phyloP scores from a whole-genome alignment of 1,284 basidiomycete genomes.

The Trametes sp. region DNA sequence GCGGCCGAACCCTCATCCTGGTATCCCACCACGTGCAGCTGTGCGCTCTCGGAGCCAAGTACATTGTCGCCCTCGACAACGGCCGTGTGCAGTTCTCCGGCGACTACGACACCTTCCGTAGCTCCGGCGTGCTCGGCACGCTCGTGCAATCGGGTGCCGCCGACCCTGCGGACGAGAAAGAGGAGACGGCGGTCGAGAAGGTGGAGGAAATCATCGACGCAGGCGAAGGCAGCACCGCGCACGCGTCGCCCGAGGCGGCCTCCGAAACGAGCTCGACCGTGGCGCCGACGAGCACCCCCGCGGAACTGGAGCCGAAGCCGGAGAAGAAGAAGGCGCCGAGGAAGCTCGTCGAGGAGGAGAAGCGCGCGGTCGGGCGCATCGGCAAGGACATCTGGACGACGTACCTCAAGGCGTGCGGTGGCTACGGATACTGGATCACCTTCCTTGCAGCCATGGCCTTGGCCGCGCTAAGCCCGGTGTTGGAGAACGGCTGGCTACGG shows the following conservation, averaged over 20 bases:
- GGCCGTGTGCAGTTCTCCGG: conserved; percentile 84
- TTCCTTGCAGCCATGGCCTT: conserved; percentile 68
- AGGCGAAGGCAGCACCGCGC: conserved; percentile 18
- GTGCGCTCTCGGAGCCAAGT: conserved; percentile 72
- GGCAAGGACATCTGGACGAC: conserved; percentile 80
- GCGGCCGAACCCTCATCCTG: conserved; percentile 81
- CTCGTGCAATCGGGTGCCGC: conserved; percentile 70
- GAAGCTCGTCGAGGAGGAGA: conserved; percentile 92
- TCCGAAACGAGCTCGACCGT: conserved; percentile 63
- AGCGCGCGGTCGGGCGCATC: conserved; percentile 86
- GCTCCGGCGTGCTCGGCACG: conserved; percentile 68
- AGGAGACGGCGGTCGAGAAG: conserved; percentile 33
- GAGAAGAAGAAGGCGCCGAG: conserved; percentile 72
- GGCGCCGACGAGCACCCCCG: conserved; percentile 41
- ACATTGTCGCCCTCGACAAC: conserved; percentile 87
- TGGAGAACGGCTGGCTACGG: conserved; percentile 87
- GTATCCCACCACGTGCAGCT: conserved; percentile 93
- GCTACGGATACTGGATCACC: conserved; percentile 72
- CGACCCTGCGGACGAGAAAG: conserved; percentile 48
- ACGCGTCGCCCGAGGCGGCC: conserved; percentile 41
- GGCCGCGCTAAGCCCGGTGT: conserved; percentile 77
- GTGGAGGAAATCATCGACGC: conserved; percentile 36
- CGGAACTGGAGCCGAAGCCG: conserved; percentile 49
- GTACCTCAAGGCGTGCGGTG: conserved; percentile 80
- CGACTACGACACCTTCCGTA: conserved; percentile 68